Evolutionary conservation across 2,329 filamentous ascomycete genomes (phyloP).

Genomic region (Fusarium equiseti): DNA sequence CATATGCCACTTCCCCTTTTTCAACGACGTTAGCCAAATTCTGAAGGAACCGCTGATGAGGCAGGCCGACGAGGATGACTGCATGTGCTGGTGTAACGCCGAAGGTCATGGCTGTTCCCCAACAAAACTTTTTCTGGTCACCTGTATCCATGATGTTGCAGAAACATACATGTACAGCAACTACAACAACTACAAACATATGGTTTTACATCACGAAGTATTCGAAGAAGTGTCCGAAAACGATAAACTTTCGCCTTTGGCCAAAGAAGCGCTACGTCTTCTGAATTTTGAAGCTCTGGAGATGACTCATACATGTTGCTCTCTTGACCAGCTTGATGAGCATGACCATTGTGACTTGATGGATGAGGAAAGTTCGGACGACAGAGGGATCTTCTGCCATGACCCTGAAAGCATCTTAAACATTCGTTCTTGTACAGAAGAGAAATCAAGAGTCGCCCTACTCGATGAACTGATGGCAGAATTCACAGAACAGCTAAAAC

Average conservation of each 20-base stretch:
- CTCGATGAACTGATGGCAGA: neutral
- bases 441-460: fast-evolving
- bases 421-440: neutral
- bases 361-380: no score
- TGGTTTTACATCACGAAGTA: neutral
- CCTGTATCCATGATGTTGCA: neutral
- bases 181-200: neutral
- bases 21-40: no score
- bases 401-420: fast-evolving
- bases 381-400: fast-evolving
- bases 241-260: fast-evolving
- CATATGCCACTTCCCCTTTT: no score
- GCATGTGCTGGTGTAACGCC: neutral
- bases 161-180: no score
- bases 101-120: neutral
- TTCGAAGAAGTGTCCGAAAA: fast-evolving
- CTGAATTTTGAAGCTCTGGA: neutral
- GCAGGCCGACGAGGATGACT: neutral
- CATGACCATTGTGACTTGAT: no score
- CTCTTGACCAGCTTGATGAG: no score
- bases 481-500: neutral
- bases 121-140: neutral
- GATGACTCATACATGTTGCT: neutral
- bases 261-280: neutral
- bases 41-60: neutral